Percentiles rank a stretch among this genome's conserved stretches.
phyloP scores from a whole-genome alignment of 192 early-diverging fungal genomes.

The Backusella tarrabulga region DNA sequence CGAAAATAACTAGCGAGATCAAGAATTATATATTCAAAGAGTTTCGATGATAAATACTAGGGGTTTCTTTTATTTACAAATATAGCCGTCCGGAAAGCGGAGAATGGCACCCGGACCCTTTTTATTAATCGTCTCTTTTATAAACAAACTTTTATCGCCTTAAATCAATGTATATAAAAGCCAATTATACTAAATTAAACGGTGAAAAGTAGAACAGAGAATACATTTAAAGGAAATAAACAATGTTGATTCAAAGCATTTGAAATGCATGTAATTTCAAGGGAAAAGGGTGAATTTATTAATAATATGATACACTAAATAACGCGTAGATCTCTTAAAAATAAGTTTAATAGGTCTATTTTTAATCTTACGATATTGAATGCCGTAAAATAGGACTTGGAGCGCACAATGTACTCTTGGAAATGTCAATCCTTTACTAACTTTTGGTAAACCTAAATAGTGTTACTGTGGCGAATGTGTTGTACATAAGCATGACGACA shows the following conservation, averaged over 20 bases:
- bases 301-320: too few species aligned
- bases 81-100: neutral
- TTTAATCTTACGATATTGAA: neutral
- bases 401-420: neutral
- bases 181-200: too few species aligned
- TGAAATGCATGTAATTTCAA: too few species aligned
- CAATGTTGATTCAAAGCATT: neutral
- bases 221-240: neutral
- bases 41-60: neutral
- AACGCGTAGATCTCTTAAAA: neutral
- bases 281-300: too few species aligned
- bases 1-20: neutral
- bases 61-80: neutral
- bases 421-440: neutral
- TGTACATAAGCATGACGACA: neutral
- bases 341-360: neutral
- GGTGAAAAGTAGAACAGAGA: too few species aligned
- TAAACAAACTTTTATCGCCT: neutral
- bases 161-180: too few species aligned
- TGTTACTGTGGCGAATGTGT: neutral
- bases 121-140: neutral
- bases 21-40: neutral
- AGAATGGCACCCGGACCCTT: neutral
- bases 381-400: neutral
- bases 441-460: neutral